Evolutionary conservation across 208 protist species (phyloP).

Genomic region (Acanthamoeba royreba): DNA sequence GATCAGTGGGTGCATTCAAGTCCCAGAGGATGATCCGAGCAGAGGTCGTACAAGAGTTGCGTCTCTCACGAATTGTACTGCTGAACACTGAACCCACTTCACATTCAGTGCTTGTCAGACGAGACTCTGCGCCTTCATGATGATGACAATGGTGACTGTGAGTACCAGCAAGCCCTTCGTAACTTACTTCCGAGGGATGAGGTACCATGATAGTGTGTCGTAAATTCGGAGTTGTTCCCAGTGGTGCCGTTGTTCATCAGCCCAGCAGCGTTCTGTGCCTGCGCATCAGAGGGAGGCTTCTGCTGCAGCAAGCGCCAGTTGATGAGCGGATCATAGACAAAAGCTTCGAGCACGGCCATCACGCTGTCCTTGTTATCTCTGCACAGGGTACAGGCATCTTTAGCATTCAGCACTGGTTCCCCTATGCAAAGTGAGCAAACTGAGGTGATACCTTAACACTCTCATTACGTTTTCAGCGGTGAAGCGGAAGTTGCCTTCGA

Average conservation of each 20-base stretch:
- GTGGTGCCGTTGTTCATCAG: background rate
- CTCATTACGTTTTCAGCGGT: slow-evolving; percentile 97
- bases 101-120: too few relatives aligned
- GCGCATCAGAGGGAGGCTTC: background rate
- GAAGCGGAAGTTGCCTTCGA: slow-evolving; percentile 97
- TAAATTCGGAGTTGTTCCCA: too few relatives aligned
- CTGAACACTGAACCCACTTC: too few relatives aligned
- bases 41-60: too few relatives aligned
- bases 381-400: background rate
- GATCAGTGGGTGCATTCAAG: too few relatives aligned
- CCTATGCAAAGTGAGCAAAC: background rate
- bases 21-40: too few relatives aligned
- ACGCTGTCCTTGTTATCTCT: slow-evolving; percentile 97
- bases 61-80: too few relatives aligned
- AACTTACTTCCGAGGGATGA: too few relatives aligned
- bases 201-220: too few relatives aligned
- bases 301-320: slow-evolving; percentile 96
- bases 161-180: too few relatives aligned
- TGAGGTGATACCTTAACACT: slow-evolving; percentile 84
- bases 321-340: slow-evolving; percentile 99
- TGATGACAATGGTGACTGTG: too few relatives aligned
- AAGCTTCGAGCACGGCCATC: slow-evolving; percentile 99
- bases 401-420: background rate
- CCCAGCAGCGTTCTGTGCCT: background rate
- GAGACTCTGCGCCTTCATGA: too few relatives aligned